These are phyloP conservation scores for Sporopachydermia cereana DNA, from an alignment of 1,139 yeast species.

Conservation along the genomic window DNA sequence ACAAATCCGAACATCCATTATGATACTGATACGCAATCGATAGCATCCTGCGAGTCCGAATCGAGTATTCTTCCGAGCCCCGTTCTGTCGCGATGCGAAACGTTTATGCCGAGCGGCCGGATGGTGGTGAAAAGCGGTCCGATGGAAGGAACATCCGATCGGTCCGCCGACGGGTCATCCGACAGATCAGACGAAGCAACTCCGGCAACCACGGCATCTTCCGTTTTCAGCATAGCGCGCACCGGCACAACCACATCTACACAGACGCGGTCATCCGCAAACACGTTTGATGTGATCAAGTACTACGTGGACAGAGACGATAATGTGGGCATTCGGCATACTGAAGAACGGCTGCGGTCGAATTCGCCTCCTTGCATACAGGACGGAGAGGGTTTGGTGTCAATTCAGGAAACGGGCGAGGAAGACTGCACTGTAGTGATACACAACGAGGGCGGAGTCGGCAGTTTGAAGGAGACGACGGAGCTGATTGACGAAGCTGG, in stretches of 20 bases:
- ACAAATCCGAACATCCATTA: too few relatives aligned
- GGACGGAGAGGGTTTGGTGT: neutral
- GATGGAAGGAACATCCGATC: neutral
- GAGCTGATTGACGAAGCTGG: neutral
- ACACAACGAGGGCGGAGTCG: neutral
- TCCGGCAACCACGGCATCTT: neutral
- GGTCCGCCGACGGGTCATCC: neutral
- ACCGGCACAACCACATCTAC: neutral
- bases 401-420: neutral
- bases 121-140: neutral
- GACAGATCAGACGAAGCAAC: neutral
- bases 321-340: neutral
- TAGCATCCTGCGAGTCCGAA: conserved; percentile 5
- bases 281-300: conserved; percentile 2
- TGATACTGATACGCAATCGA: neutral
- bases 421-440: neutral
- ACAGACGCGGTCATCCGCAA: neutral
- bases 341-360: neutral
- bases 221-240: neutral
- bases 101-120: neutral
- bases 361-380: neutral
- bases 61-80: conserved; percentile 5
- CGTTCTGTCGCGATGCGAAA: conserved; percentile 1
- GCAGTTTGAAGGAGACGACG: neutral
- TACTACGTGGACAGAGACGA: conserved; percentile 4